These are phyloP conservation scores for Hymenochaete sp. DNA, from an alignment of 1,284 basidiomycete genomes.

Conservation along the genomic window DNA sequence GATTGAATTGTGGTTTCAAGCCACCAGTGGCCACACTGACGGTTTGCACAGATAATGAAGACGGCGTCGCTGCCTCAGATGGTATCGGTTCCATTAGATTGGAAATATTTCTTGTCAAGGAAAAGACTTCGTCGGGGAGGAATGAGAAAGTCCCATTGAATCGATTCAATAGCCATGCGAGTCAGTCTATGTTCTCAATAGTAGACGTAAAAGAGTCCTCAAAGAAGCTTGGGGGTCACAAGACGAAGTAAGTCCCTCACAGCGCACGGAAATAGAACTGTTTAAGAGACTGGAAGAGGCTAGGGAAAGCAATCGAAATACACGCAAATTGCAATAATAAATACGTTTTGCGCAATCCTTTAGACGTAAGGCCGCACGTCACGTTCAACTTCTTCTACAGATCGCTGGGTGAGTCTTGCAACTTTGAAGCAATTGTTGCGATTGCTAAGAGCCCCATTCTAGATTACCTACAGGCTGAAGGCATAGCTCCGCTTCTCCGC, in stretches of 20 bases:
- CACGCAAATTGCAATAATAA: background rate
- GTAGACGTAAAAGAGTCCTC: background rate
- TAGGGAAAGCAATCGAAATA: background rate
- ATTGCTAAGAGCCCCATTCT: background rate
- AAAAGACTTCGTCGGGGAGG: too few relatives aligned
- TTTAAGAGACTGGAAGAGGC: background rate
- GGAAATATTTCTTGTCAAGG: too few relatives aligned
- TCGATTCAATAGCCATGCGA: background rate
- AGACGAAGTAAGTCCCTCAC: conserved; percentile 4
- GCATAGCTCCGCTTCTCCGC: background rate
- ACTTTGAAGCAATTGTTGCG: background rate
- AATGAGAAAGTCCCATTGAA: too few relatives aligned
- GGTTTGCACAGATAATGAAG: too few relatives aligned
- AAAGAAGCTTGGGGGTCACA: conserved; percentile 7
- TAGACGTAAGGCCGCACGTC: background rate
- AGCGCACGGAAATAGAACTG: background rate
- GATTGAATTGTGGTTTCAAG: too few relatives aligned
- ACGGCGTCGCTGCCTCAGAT: too few relatives aligned
- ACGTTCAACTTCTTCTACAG: background rate
- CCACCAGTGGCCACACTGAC: too few relatives aligned
- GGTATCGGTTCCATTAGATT: too few relatives aligned
- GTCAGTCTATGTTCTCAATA: background rate
- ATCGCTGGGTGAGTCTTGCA: background rate
- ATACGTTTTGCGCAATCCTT: background rate
- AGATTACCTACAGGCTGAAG: conserved; percentile 6